Base-by-base conservation (phyloP, 2,329 filamentous ascomycete species). In the Arthrocladium fulminans region DNA sequence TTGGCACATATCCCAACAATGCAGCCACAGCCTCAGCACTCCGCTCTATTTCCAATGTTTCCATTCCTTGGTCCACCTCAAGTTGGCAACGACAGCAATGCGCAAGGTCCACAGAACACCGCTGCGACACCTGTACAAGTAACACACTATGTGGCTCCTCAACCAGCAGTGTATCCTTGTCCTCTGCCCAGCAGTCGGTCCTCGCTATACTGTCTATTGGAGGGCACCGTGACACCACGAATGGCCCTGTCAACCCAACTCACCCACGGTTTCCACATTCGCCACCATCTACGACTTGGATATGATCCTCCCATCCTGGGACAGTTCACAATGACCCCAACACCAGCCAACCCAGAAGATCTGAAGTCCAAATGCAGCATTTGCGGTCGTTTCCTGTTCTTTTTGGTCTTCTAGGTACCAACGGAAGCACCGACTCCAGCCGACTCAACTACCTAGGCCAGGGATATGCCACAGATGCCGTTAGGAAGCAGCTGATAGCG, bases 391-490 rank as follows among this genome's bases (percentile, higher is more conserved):
- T 57, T 52, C 27, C 45, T n/a, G n/a, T n/a, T n/a, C n/a, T n/a
- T n/a, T n/a, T n/a, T n/a, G 57, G 32, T 59, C 57, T 25, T 42
- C 56, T 8, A 50, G 51, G 27, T 58, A 57, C 45, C 56, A 59
- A 25, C 55, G 54, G 48, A 53, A 46, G 24, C 56, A 58, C 37
- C 56, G 53, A 12, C 46, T 59, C 7, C 48, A 47, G 29, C 45
- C 52, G 19, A 56, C 56, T 24, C 51, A 56, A 30, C 32, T 55
- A 9, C 57, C 57, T 7, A 41, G 24, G 10, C 54, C 50, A 24
- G 58, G 53, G 3, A 51, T 58, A 10, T 59, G 57, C 41, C 51
- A 49, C 20, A 55, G 50, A 41, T 59, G 56, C 40, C 49, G 53
- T 23, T 43, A 55, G 38, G 45, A 47, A 12, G 53, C 48, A 15